Evolutionary conservation across 306 rosid species (phyloP), one percentile per base, ranked within the genome.

Genomic region (Prunus kanzakura): DNA sequence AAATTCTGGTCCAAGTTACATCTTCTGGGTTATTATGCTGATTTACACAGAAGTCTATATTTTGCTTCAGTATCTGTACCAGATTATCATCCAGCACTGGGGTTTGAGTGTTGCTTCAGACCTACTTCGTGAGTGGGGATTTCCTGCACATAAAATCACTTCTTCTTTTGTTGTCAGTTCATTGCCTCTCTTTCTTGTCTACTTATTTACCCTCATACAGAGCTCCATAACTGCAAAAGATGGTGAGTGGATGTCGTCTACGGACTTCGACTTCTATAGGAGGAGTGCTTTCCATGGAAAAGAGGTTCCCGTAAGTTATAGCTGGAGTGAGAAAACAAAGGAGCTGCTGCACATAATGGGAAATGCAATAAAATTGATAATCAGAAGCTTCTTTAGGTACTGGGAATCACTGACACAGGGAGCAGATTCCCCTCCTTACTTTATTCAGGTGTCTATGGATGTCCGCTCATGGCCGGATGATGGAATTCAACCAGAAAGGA

Each of bases 391-490:
- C 76, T 88, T 72, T 46, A 79, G 88, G 85, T 96, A 89, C 80
- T 91, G 97, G 97, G 88, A 87, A 83, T 91, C 99, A 61, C 91
- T 96, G 76, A 91, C 96, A 3, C 89, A 72, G 16, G 99, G 83
- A 84, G 96, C 99, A 74, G 99, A 96, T 50, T 88, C 99, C 46
- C 98, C 99, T 79, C 99, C 99, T 67, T 96, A 92, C 85, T 91
- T 96, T 84, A 81, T 96, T 73, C 98, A 96, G 90, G 90, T 96
- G 71, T 90, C 98, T 74, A 87, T 96, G 91, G 93, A 92, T 88
- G 98, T 92, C 78, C 82, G 81, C 68, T 84, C 79, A 67, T 96
- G 97, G 93, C 99, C 99, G 76, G 96, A 92, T 76, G 97, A 92
- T 77, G 99, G 99, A 64, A 96, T 96, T 88, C 99, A 96, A 78